phyloP scores from a whole-genome alignment of 148 eudicot species.

The Drosera capensis region DNA sequence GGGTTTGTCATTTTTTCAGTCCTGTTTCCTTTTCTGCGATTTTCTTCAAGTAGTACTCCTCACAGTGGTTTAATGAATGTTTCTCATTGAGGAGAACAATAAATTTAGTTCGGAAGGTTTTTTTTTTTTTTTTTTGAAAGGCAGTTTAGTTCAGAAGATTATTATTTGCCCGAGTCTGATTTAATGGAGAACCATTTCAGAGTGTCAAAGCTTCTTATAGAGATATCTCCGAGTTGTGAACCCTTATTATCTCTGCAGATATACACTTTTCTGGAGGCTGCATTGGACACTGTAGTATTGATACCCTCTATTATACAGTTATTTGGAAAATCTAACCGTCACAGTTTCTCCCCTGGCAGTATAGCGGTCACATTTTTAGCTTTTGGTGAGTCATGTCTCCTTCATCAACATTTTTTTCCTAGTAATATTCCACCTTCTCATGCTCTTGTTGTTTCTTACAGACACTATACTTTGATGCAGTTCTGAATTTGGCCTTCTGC shows the following conservation, averaged over 20 bases:
- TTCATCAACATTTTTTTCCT: slow-evolving; percentile 1
- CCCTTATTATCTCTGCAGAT: slow-evolving; percentile 25
- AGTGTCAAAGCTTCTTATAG: neutral
- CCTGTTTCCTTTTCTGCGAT: too few species aligned
- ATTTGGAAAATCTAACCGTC: slow-evolving; percentile 42
- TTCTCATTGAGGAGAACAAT: too few species aligned
- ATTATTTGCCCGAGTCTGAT: too few species aligned
- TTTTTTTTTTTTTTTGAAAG: slow-evolving; percentile 27
- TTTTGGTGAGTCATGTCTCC: slow-evolving; percentile 35
- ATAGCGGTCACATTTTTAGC: slow-evolving; percentile 72
- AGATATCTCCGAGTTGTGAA: too few species aligned
- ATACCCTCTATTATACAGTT: slow-evolving; percentile 52
- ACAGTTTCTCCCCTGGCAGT: slow-evolving; percentile 40
- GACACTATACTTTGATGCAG: slow-evolving; percentile 64
- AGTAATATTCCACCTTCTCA: slow-evolving; percentile 15
- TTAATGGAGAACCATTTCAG: too few species aligned
- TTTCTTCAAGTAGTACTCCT: too few species aligned
- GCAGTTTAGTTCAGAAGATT: too few species aligned
- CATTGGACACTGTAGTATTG: slow-evolving; percentile 53
- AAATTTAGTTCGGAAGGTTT: too few species aligned
- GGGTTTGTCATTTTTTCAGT: too few species aligned
- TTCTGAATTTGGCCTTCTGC: slow-evolving; percentile 77
- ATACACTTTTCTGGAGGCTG: slow-evolving; percentile 68
- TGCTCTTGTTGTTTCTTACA: slow-evolving; percentile 27
- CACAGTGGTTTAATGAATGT: too few species aligned